phyloP scores from a whole-genome alignment of 148 eudicot genomes.

The Cornus suecica region DNA sequence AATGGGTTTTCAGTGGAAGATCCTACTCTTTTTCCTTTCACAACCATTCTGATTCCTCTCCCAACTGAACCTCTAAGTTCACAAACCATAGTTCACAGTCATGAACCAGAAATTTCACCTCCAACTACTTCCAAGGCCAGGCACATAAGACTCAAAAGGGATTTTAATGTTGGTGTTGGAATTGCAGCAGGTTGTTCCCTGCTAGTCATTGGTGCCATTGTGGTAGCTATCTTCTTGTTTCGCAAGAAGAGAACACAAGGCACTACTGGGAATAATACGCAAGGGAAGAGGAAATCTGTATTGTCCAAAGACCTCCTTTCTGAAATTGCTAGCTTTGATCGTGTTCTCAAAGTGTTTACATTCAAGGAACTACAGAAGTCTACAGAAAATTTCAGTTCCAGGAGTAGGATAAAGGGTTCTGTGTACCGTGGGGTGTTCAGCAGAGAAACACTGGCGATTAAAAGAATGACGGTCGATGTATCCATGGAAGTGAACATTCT shows the following conservation, averaged over 20 bases:
- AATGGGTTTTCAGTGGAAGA: conserved; percentile 42
- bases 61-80: conserved; percentile 46
- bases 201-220: neutral
- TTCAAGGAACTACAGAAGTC: conserved; percentile 50
- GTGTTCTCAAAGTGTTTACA: conserved; percentile 42
- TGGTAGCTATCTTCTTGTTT: conserved; percentile 12
- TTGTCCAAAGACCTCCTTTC: conserved; percentile 31
- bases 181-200: conserved; percentile 33
- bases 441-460: conserved; percentile 45
- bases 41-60: conserved; percentile 63
- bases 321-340: conserved; percentile 52
- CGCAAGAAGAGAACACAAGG: conserved; percentile 10
- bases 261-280: conserved; percentile 1
- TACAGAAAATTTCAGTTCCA: conserved; percentile 48
- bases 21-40: conserved; percentile 39
- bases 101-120: neutral
- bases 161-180: conserved; percentile 27
- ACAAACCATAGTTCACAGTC: conserved; percentile 16
- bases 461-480: conserved; percentile 40
- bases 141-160: conserved; percentile 17
- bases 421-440: conserved; percentile 50
- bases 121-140: conserved; percentile 4
- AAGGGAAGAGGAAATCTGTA: conserved; percentile 17
- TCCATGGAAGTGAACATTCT: conserved; percentile 47
- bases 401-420: conserved; percentile 41